Evolutionary conservation across 192 early-diverging fungal species (phyloP).

Genomic region (Backusella westeae): DNA sequence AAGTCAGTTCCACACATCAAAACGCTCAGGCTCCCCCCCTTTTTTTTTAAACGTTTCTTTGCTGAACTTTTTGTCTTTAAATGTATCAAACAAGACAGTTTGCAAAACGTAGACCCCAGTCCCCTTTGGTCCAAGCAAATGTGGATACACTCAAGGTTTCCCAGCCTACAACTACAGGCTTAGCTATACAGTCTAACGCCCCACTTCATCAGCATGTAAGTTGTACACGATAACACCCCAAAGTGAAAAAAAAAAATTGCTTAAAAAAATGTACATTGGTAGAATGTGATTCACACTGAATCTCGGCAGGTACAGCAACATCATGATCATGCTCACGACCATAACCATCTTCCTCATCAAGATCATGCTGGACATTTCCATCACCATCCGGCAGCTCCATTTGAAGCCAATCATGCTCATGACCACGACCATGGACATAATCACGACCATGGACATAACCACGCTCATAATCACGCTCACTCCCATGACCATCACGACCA

Average conservation of each 20-base stretch:
- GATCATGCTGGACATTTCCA: background rate
- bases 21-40: background rate
- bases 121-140: background rate
- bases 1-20: background rate
- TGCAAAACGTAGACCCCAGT: slow-evolving; percentile 11
- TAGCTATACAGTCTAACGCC: slow-evolving; percentile 2
- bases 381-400: background rate
- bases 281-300: background rate
- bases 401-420: slow-evolving; percentile 5
- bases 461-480: background rate
- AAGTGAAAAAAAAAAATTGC: background rate
- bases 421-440: slow-evolving; percentile 23
- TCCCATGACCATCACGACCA: slow-evolving; percentile 16
- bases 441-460: background rate
- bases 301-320: background rate
- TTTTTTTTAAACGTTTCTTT: background rate
- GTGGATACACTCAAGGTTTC: background rate
- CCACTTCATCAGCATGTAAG: slow-evolving; percentile 7
- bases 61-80: background rate
- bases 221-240: background rate
- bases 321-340: slow-evolving; percentile 16
- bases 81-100: slow-evolving; percentile 18
- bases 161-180: background rate
- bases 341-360: background rate
- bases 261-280: background rate